phyloP scores from a whole-genome alignment of 495 filamentous ascomycete species.

The Xylaria scruposa region DNA sequence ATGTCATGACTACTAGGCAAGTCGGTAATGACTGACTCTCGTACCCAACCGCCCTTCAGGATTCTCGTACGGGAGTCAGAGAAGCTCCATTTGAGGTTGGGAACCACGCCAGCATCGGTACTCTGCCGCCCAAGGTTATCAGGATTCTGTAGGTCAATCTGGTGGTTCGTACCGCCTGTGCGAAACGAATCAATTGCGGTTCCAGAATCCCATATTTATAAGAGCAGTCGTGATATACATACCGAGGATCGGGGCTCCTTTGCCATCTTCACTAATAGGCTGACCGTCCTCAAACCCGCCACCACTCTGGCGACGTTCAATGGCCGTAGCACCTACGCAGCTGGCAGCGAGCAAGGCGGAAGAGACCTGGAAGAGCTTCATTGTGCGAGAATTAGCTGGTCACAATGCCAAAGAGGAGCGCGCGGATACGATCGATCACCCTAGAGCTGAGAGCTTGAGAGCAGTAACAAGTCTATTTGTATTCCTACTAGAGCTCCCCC shows the following conservation, averaged over 20 bases:
- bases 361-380: conserved; percentile 35
- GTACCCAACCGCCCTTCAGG: conserved; percentile 67
- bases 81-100: conserved; percentile 71
- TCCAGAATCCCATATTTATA: not conserved
- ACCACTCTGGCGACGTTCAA: conserved; percentile 37
- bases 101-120: conserved; percentile 65
- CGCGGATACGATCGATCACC: not conserved
- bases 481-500: not conserved
- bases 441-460: not conserved
- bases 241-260: conserved; percentile 64
- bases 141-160: conserved; percentile 63
- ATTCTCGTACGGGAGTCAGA: conserved; percentile 66
- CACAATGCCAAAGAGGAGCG: not conserved
- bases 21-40: conserved; percentile 67
- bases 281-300: conserved; percentile 55
- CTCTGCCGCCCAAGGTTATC: conserved; percentile 63
- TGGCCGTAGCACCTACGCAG: conserved; percentile 29
- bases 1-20: conserved; percentile 67
- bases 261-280: conserved; percentile 61
- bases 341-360: conserved; percentile 33
- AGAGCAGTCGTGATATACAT: conserved; percentile 22
- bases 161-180: conserved; percentile 57
- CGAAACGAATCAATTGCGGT: not conserved
- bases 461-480: conserved; percentile 5
- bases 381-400: conserved; percentile 19